Conservation (phyloP, 2,329 filamentous ascomycete genomes). For the Ilyonectria destructans region DNA sequence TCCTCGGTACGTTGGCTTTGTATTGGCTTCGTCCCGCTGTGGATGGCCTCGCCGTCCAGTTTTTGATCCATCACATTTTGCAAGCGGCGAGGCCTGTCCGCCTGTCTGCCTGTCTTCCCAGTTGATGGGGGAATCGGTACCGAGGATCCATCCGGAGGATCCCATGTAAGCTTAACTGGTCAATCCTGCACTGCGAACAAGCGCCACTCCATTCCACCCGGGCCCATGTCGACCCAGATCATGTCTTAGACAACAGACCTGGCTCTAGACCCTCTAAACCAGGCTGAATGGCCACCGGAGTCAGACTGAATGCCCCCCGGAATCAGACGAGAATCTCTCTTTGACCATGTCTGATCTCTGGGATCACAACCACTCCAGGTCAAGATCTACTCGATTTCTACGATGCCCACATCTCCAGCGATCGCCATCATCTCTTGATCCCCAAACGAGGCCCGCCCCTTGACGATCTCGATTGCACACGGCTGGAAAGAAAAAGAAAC, state of each 20-base stretch:
- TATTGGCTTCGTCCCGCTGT: background rate
- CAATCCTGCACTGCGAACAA: background rate
- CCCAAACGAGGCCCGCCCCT: background rate
- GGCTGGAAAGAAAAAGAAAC: background rate
- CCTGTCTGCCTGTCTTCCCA: too few relatives aligned
- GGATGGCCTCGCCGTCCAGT: background rate
- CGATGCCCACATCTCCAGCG: background rate
- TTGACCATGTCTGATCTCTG: background rate
- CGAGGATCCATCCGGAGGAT: background rate
- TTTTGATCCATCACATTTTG: background rate
- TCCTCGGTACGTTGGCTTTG: background rate
- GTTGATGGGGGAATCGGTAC: too few relatives aligned
- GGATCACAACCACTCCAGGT: background rate
- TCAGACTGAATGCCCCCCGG: background rate
- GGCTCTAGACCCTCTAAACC: background rate
- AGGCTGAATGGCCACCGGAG: background rate
- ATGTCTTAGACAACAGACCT: too few relatives aligned
- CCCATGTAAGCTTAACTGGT: conserved; percentile 13
- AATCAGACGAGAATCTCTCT: background rate
- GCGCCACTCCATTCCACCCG: conserved; percentile 23
- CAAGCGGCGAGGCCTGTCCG: background rate
- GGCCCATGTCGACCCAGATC: background rate
- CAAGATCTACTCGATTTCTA: background rate
- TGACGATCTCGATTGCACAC: background rate
- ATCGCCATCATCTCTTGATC: background rate